phyloP scores from a whole-genome alignment of 345 rosid species.

The Salix caprea region DNA sequence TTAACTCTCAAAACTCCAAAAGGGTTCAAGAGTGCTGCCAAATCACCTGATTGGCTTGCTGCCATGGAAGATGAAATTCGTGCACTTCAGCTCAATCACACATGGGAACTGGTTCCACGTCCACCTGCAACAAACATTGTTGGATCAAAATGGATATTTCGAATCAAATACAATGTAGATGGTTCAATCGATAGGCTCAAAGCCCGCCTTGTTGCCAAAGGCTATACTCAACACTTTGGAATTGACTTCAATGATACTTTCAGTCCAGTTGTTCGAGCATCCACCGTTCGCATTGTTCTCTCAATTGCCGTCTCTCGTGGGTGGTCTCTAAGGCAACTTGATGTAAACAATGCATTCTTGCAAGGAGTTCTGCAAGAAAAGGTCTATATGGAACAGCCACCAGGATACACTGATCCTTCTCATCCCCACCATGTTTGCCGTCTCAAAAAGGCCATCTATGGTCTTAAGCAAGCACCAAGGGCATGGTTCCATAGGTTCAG shows the following conservation, averaged over 20 bases:
- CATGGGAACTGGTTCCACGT: conserved; percentile 9
- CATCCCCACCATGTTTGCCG: neutral
- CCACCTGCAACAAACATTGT: neutral
- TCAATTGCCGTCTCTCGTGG: neutral
- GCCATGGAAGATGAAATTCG: neutral
- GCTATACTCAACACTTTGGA: neutral
- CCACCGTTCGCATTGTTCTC: neutral
- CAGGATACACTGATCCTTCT: neutral
- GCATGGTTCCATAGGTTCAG: neutral
- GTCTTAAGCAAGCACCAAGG: neutral
- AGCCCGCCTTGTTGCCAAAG: neutral
- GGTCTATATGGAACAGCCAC: neutral
- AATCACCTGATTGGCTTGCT: too few species aligned
- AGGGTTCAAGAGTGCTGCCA: too few species aligned
- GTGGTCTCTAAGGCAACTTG: neutral
- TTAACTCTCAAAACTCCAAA: neutral
- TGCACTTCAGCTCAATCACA: conserved; percentile 2
- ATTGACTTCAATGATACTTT: conserved; percentile 13
- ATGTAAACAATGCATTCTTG: neutral
- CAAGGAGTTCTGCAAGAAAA: neutral
- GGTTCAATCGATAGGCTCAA: conserved; percentile 6
- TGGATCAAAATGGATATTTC: conserved; percentile 17
- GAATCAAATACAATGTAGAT: neutral
- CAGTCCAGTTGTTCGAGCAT: conserved; percentile 5
- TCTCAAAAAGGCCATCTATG: neutral